phyloP scores from a whole-genome alignment of 768 basidiomycete genomes.

The Lyophyllum semitale region DNA sequence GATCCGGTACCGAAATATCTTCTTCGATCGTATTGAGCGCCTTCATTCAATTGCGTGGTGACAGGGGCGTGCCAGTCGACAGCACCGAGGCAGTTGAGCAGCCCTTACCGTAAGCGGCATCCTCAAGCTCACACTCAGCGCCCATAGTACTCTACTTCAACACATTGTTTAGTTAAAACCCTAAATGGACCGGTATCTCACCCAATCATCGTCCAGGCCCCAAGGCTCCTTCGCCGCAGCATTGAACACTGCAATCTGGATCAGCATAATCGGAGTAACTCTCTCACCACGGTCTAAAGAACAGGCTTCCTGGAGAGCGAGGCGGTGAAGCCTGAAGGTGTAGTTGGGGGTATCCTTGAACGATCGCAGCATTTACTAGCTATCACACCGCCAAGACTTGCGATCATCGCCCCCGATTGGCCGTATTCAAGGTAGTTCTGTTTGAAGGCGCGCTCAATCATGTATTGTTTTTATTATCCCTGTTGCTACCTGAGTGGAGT shows the following conservation, averaged over 20 bases:
- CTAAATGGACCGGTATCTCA: not conserved
- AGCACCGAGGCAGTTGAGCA: not conserved
- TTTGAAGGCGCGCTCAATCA: too few relatives aligned
- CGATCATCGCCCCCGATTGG: too few relatives aligned
- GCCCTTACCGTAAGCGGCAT: not conserved
- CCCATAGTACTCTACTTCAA: not conserved
- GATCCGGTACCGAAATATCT: not conserved
- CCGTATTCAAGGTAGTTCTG: too few relatives aligned
- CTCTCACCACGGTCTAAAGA: not conserved
- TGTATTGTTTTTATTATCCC: too few relatives aligned
- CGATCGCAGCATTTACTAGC: too few relatives aligned
- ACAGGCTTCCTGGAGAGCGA: too few relatives aligned
- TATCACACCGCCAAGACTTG: too few relatives aligned
- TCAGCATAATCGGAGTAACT: not conserved
- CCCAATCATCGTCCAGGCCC: not conserved
- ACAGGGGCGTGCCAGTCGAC: not conserved
- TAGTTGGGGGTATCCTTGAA: too few relatives aligned
- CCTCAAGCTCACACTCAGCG: not conserved
- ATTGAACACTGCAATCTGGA: not conserved
- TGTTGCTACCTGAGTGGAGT: too few relatives aligned
- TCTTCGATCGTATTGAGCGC: not conserved
- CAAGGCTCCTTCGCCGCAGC: not conserved
- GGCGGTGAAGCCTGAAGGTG: too few relatives aligned
- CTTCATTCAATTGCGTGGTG: not conserved
- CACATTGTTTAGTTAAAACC: not conserved